Percentiles rank a stretch among this genome's conserved stretches.
These are phyloP conservation scores for Leishmania arabica DNA, from an alignment of 208 protist genomes.

Conservation along the genomic window DNA sequence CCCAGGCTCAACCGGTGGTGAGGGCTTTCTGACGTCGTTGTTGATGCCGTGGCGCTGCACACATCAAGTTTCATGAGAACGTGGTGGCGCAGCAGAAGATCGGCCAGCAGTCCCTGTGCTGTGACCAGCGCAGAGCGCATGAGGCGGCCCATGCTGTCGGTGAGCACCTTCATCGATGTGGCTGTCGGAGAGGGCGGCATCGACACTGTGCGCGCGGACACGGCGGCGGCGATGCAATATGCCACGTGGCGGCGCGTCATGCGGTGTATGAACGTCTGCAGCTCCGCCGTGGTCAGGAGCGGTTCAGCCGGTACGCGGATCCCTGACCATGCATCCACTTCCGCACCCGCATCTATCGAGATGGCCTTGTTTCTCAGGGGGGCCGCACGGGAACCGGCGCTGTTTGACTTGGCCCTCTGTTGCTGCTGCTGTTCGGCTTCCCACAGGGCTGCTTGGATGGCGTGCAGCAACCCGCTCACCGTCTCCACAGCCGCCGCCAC, in stretches of 20 bases:
- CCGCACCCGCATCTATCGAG: not conserved
- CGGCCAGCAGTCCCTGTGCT: slow-evolving; percentile 14
- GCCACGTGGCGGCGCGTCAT: slow-evolving; percentile 56
- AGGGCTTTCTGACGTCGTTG: not conserved
- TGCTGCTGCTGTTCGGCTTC: slow-evolving; percentile 18
- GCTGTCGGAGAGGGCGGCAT: slow-evolving; percentile 4
- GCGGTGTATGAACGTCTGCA: slow-evolving; percentile 41
- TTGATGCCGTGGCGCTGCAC: not conserved
- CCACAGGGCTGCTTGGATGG: slow-evolving; percentile 32
- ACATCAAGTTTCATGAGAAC: slow-evolving; percentile 6
- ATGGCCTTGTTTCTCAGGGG: not conserved
- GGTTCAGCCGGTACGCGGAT: slow-evolving; percentile 28
- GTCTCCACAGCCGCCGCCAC: slow-evolving; percentile 58
- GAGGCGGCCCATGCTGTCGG: not conserved
- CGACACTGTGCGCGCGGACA: slow-evolving; percentile 16
- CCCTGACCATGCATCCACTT: slow-evolving; percentile 12
- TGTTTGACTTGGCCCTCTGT: slow-evolving; percentile 3
- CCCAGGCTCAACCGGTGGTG: not conserved
- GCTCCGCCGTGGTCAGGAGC: slow-evolving; percentile 43
- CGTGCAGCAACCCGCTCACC: slow-evolving; percentile 46
- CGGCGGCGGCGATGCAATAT: slow-evolving; percentile 35
- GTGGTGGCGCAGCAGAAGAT: slow-evolving; percentile 26
- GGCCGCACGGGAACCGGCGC: not conserved
- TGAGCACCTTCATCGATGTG: not conserved
- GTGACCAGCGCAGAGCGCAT: slow-evolving; percentile 21